These are phyloP conservation scores for Eutrema heterophyllum DNA, from an alignment of 345 rosid species.

Conservation along the genomic window DNA sequence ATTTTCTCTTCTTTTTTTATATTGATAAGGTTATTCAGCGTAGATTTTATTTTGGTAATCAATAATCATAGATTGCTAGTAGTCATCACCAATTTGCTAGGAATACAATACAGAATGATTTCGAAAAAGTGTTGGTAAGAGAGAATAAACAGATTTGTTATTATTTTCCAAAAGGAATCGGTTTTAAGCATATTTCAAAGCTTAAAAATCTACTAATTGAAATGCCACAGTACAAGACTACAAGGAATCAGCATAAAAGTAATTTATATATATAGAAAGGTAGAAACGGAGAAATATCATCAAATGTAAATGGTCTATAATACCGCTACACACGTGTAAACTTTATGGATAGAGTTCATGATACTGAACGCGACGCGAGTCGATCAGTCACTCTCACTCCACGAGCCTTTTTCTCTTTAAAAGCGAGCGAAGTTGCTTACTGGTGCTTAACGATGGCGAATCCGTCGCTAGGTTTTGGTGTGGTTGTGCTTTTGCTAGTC, in stretches of 20 bases:
- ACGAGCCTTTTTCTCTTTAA: neutral
- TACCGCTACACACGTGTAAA: neutral
- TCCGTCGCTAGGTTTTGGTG: neutral
- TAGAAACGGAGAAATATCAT: neutral
- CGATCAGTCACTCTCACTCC: neutral
- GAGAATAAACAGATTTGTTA: too few species aligned
- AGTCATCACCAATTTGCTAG: neutral
- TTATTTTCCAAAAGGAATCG: too few species aligned
- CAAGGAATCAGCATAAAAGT: neutral
- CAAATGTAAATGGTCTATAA: neutral
- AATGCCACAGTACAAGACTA: neutral
- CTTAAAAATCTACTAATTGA: too few species aligned
- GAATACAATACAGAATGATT: neutral
- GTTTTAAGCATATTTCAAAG: too few species aligned
- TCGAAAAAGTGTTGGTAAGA: too few species aligned
- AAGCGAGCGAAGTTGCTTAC: neutral
- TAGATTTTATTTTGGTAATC: too few species aligned
- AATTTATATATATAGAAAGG: neutral
- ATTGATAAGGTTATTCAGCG: too few species aligned
- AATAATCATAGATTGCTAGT: neutral
- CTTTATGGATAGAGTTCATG: neutral
- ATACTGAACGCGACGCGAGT: neutral
- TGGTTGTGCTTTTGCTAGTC: neutral
- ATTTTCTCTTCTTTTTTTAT: too few species aligned
- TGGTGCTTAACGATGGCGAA: neutral